Conservation (phyloP, 2,329 filamentous ascomycete species). For the Ceratocystis harringtonii region DNA sequence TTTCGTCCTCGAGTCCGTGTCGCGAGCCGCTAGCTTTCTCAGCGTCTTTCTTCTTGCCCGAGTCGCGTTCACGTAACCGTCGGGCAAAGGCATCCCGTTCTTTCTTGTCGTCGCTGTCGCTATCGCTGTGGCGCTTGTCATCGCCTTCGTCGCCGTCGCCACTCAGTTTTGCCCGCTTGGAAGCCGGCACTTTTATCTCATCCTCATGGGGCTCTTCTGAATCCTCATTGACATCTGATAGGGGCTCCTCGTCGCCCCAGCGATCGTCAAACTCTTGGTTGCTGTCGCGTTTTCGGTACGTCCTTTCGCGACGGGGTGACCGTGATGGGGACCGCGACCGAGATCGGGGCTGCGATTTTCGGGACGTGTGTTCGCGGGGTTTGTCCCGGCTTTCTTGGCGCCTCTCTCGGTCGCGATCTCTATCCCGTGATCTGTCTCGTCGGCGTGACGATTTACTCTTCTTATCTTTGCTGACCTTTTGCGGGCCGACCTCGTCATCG, state of each 20-base stretch:
- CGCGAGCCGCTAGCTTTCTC: conserved; percentile 33
- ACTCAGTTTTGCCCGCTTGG: conserved; percentile 54
- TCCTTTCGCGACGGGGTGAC: conserved; percentile 28
- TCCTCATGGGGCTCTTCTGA: conserved; percentile 29
- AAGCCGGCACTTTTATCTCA: conserved; percentile 52
- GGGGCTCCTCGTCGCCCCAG: conserved; percentile 64
- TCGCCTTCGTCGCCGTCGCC: conserved; percentile 31
- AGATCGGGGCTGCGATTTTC: not conserved
- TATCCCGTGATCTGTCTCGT: conserved; percentile 7
- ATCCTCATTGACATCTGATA: conserved; percentile 29
- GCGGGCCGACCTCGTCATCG: conserved; percentile 39
- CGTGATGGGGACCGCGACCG: conserved; percentile 21
- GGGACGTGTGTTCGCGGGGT: not conserved
- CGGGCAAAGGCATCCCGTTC: conserved; percentile 72
- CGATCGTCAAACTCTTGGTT: conserved; percentile 50
- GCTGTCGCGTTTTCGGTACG: conserved; percentile 30
- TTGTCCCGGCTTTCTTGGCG: not conserved
- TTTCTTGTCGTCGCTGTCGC: conserved; percentile 38
- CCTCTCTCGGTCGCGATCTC: not conserved
- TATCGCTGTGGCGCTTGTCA: not conserved
- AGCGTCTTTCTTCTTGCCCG: conserved; percentile 50
- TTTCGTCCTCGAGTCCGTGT: conserved; percentile 34
- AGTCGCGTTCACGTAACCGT: conserved; percentile 57
- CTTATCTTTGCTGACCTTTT: conserved; percentile 13
- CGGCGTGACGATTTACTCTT: conserved; percentile 5